Percentiles rank a stretch among this genome's conserved stretches.
phyloP scores from a whole-genome alignment of 108 stramenopile species.

The Seminavis robusta region DNA sequence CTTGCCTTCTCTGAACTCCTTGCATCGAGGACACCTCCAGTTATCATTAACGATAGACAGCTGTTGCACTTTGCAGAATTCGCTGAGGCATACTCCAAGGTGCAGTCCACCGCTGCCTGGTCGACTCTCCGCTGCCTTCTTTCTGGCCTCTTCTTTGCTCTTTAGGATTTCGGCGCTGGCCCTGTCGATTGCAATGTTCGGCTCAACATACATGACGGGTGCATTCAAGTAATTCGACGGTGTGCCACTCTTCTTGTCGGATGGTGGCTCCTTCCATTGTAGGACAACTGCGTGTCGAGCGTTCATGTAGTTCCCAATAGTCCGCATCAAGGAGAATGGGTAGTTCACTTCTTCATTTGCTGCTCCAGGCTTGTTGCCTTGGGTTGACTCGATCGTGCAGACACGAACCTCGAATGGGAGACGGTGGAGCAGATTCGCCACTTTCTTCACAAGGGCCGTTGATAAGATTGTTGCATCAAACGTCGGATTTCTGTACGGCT shows the following conservation, averaged over 20 bases:
- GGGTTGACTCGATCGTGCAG: conserved; percentile 51
- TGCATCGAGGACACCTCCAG: conserved; percentile 85
- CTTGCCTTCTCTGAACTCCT: conserved; percentile 79
- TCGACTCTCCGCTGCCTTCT: conserved; percentile 3
- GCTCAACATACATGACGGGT: conserved; percentile 56
- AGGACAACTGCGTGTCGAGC: conserved; percentile 64
- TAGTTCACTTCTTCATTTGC: conserved; percentile 52
- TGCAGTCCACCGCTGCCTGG: conserved; percentile 59
- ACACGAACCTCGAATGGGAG: conserved; percentile 85
- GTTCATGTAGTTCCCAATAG: conserved; percentile 80
- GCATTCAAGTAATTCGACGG: conserved; percentile 15
- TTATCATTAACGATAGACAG: conserved; percentile 64
- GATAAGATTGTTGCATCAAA: conserved; percentile 57
- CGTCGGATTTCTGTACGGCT: conserved; percentile 33
- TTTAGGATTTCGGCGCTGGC: conserved; percentile 44
- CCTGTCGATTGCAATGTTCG: conserved; percentile 38
- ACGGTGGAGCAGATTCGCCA: conserved; percentile 47
- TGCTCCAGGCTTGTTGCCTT: conserved; percentile 8
- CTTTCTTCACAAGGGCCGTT: conserved; percentile 39
- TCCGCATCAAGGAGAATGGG: conserved; percentile 73
- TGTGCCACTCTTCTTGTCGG: conserved; percentile 28
- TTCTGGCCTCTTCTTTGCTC: conserved; percentile 17
- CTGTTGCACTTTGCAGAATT: conserved; percentile 84
- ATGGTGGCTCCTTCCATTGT: conserved; percentile 62
- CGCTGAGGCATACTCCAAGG: conserved; percentile 80